phyloP scores from a whole-genome alignment of 2,329 filamentous ascomycete species.

The Elsinoe ampelina region DNA sequence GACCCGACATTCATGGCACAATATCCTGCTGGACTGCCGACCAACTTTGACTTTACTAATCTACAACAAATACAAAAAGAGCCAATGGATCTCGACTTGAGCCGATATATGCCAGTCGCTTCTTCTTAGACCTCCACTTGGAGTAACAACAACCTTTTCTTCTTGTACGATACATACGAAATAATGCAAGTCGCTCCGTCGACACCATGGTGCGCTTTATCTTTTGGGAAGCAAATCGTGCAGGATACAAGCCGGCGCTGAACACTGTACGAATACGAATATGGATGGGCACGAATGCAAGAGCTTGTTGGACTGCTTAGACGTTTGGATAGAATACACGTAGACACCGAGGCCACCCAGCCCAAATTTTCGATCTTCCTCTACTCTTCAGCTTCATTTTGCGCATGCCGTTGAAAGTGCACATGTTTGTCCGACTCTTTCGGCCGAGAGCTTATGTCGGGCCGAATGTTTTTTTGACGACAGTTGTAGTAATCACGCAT shows the following conservation, averaged over 20 bases:
- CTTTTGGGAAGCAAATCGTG: not conserved
- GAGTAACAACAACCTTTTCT: not conserved
- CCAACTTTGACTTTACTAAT: constrained; percentile 14
- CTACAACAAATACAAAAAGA: constrained; percentile 17
- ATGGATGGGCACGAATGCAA: not conserved
- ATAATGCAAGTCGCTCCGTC: not conserved
- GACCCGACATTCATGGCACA: constrained; percentile 11
- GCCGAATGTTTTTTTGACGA: not conserved
- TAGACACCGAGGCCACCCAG: constrained; percentile 3
- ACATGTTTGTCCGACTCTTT: not conserved
- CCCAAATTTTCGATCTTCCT: not conserved
- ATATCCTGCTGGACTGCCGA: constrained; percentile 3
- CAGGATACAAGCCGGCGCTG: not conserved
- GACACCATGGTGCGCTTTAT: not conserved
- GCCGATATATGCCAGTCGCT: constrained; percentile 22
- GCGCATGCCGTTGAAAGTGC: not conserved
- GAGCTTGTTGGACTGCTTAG: not conserved
- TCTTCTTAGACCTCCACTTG: constrained; percentile 11
- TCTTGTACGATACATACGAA: constrained; percentile 10
- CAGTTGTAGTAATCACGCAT: not conserved
- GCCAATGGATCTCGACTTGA: constrained; percentile 24
- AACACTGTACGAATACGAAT: not conserved
- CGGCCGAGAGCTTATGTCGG: not conserved
- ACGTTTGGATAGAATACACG: constrained; percentile 1
- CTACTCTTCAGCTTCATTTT: not conserved